Conservation (phyloP, 2,329 filamentous ascomycete species). For the Blumeria graminis region DNA sequence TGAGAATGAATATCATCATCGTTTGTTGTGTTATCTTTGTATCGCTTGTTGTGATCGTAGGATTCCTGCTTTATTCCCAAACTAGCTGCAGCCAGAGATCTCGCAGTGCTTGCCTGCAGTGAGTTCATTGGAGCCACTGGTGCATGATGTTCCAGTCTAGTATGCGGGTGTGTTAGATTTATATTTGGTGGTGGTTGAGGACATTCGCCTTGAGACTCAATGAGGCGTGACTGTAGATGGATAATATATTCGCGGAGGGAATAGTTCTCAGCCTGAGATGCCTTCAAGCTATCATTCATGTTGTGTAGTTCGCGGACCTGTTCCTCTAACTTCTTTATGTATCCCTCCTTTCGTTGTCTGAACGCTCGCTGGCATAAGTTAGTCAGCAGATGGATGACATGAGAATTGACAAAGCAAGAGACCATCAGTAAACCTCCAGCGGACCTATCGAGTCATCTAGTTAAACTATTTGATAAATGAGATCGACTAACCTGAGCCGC, state of each 20-base stretch:
- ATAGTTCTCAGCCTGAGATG: conserved; percentile 73
- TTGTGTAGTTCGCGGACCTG: conserved; percentile 62
- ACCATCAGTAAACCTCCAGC: conserved; percentile 7
- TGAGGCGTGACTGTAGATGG: conserved; percentile 61
- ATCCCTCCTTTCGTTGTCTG: conserved; percentile 88
- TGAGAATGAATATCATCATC: conserved; percentile 28
- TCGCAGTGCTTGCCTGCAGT: conserved; percentile 15
- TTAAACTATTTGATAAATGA: conserved; percentile 4
- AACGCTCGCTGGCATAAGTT: conserved; percentile 53
- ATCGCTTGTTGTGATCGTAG: conserved; percentile 12
- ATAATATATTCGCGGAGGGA: conserved; percentile 81
- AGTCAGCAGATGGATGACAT: conserved; percentile 13
- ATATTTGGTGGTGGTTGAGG: conserved; percentile 65
- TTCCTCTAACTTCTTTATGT: conserved; percentile 92
- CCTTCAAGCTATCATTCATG: conserved; percentile 55
- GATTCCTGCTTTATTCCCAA: conserved; percentile 11
- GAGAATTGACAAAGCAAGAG: conserved; percentile 17
- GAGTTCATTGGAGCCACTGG: conserved; percentile 16
- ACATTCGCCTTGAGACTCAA: conserved; percentile 63
- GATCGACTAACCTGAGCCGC: conserved; percentile 61
- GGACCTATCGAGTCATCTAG: conserved; percentile 2
- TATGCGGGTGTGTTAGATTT: conserved; percentile 33
- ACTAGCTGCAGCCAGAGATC: conserved; percentile 14
- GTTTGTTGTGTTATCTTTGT: conserved; percentile 22
- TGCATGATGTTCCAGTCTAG: conserved; percentile 8